phyloP scores from a whole-genome alignment of 2,329 filamentous ascomycete species.

The Sarocladium strictum region DNA sequence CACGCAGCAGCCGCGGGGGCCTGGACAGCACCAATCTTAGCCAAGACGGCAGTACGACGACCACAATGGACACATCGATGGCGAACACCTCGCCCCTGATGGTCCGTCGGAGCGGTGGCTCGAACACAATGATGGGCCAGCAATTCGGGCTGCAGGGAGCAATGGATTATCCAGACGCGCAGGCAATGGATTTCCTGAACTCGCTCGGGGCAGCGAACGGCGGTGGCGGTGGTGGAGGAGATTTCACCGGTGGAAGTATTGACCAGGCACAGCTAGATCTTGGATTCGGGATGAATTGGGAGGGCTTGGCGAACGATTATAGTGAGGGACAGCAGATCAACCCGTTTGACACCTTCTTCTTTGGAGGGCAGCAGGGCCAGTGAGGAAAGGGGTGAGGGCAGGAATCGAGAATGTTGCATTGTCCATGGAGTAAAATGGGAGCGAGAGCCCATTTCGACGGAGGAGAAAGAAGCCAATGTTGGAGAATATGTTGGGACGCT shows the following conservation, averaged over 20 bases:
- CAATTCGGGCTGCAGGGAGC: constrained; percentile 27
- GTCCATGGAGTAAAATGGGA: too few relatives aligned
- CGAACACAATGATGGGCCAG: constrained; percentile 26
- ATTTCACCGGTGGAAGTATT: constrained; percentile 21
- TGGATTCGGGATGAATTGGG: constrained; percentile 61
- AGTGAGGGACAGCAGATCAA: constrained; percentile 56
- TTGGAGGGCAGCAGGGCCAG: constrained; percentile 44
- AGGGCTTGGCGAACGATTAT: constrained; percentile 57
- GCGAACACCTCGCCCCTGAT: not conserved
- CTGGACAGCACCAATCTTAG: constrained; percentile 14
- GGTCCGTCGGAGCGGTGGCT: constrained; percentile 15
- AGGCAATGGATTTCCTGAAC: constrained; percentile 45
- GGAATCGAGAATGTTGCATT: not conserved
- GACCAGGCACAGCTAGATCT: constrained; percentile 53
- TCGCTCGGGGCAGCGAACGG: not conserved
- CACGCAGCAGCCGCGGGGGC: not conserved
- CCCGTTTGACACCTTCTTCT: constrained; percentile 69
- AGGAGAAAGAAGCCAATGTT: too few relatives aligned
- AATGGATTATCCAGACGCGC: constrained; percentile 40
- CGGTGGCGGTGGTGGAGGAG: constrained; percentile 29
- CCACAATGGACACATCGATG: constrained; percentile 23
- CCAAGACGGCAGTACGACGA: constrained; percentile 18
- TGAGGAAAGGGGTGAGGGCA: not conserved
- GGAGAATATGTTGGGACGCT: too few relatives aligned
- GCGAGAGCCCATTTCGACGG: too few relatives aligned